Conservation (phyloP, 495 filamentous ascomycete species). For the Daldinia childiae region DNA sequence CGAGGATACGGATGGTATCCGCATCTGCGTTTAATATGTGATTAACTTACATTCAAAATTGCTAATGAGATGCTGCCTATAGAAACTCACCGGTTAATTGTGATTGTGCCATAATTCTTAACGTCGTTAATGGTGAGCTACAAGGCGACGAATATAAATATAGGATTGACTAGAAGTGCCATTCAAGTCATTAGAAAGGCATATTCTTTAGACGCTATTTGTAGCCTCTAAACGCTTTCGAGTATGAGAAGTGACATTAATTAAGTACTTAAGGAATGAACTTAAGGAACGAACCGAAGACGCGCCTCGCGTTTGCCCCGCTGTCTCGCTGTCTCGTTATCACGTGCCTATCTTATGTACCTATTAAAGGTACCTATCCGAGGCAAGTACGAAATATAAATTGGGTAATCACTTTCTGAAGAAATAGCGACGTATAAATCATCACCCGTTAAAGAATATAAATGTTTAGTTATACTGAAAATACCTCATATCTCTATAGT, state of each 20-base stretch:
- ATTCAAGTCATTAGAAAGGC: background rate
- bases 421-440: background rate
- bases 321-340: conserved; percentile 26
- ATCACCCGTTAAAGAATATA: background rate
- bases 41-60: background rate
- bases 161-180: background rate
- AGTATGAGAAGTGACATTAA: too few relatives aligned
- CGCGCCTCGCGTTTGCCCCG: conserved; percentile 38
- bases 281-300: conserved; percentile 1
- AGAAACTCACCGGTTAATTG: conserved; percentile 33
- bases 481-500: background rate
- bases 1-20: conserved; percentile 94
- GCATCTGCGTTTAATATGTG: conserved; percentile 59
- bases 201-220: background rate
- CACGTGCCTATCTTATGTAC: conserved; percentile 17
- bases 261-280: background rate
- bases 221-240: too few relatives aligned
- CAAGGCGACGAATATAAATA: background rate
- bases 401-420: background rate
- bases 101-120: conserved; percentile 30
- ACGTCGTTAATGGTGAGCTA: background rate
- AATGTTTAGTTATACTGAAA: background rate
- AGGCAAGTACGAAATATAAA: background rate
- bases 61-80: background rate
- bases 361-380: background rate